Conservation (phyloP, 306 rosid genomes). For the Carpinus viminea region DNA sequence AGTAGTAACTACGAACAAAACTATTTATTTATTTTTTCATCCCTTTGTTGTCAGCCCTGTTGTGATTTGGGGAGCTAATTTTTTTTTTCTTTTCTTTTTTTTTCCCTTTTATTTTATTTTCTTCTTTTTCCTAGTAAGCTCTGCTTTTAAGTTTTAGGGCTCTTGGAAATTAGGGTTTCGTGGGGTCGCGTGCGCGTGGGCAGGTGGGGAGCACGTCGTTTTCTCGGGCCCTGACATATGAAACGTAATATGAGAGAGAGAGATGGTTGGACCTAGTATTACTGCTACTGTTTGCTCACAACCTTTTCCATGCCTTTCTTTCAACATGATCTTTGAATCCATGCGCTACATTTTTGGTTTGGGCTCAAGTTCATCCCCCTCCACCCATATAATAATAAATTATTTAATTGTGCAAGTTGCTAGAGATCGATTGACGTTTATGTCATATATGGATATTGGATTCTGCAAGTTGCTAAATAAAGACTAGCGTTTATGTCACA, state of each 20-base stretch:
- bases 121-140: conserved; percentile 9
- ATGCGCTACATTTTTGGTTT: conserved; percentile 10
- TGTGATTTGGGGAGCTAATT: conserved; percentile 48
- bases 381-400: conserved; percentile 3
- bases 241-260: conserved; percentile 17
- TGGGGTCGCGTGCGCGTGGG: conserved; percentile 80
- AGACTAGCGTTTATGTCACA: no score
- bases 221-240: conserved; percentile 43
- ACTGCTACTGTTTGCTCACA: not conserved
- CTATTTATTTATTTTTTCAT: conserved; percentile 4
- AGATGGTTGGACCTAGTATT: not conserved
- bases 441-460: not conserved
- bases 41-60: conserved; percentile 35
- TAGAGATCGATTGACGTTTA: not conserved
- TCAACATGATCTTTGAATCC: conserved; percentile 10
- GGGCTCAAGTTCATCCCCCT: conserved; percentile 4
- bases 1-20: conserved; percentile 22
- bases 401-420: conserved; percentile 1
- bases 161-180: conserved; percentile 83
- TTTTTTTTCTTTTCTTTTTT: not conserved
- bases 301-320: conserved; percentile 8
- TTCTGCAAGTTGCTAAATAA: no score
- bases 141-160: conserved; percentile 56
- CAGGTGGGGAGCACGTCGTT: conserved; percentile 65
- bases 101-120: not conserved